Conservation (phyloP, 169 alveolate genomes). For the Cryptosporidium viatorum region DNA sequence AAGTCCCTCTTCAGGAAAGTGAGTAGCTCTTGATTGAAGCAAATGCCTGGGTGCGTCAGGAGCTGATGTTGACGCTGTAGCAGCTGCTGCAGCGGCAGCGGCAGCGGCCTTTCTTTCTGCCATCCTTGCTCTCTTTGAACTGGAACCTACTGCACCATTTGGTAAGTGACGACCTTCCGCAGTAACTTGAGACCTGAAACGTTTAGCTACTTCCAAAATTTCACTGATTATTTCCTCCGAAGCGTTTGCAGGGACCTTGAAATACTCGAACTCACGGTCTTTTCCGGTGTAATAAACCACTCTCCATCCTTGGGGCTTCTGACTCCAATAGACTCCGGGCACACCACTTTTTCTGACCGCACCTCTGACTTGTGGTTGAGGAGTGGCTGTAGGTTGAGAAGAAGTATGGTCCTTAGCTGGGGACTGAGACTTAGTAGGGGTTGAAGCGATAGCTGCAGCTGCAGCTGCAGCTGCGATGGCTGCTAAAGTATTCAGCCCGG, state of each 20-base stretch:
- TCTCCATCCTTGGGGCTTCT: slow-evolving; percentile 75
- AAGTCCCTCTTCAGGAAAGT: slow-evolving; percentile 15
- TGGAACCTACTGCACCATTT: slow-evolving; percentile 67
- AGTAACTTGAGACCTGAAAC: slow-evolving; percentile 69
- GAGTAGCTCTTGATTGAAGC: not conserved
- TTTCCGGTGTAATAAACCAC: slow-evolving; percentile 71
- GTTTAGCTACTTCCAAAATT: slow-evolving; percentile 62
- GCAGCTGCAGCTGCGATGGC: slow-evolving; percentile 74
- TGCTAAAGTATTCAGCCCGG: slow-evolving; percentile 61
- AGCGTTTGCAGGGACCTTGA: slow-evolving; percentile 70
- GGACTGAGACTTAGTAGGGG: slow-evolving; percentile 6
- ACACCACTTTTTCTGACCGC: slow-evolving; percentile 74
- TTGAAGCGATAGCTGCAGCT: slow-evolving; percentile 58
- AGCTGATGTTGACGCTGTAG: not conserved
- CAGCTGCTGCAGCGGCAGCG: slow-evolving; percentile 64
- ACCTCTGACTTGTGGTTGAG: slow-evolving; percentile 41
- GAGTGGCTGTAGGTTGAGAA: not conserved
- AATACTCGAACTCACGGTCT: slow-evolving; percentile 72
- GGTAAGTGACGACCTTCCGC: slow-evolving; percentile 75
- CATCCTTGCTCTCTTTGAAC: slow-evolving; percentile 69
- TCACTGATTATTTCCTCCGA: slow-evolving; percentile 72
- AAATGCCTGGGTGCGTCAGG: slow-evolving; percentile 6
- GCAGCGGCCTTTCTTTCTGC: slow-evolving; percentile 71
- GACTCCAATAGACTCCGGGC: slow-evolving; percentile 75
- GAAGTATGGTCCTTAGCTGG: slow-evolving; percentile 14